A percentile compares a stretch with the other conserved stretches of the same genome.
phyloP scores from a whole-genome alignment of 805 yeast species.

The Ogataea degrootiae region DNA sequence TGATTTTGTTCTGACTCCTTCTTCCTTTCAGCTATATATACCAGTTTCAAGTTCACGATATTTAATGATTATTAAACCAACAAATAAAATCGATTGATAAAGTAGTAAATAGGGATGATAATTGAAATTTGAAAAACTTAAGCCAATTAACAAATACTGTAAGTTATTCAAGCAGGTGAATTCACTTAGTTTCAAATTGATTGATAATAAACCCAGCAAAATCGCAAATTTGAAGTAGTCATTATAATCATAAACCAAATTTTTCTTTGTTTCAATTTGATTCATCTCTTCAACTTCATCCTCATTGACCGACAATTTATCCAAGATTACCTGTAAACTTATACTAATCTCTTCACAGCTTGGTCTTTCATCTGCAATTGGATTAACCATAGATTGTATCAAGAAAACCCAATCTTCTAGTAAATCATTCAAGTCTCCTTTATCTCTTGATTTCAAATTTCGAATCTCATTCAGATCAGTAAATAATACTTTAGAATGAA shows the following conservation, averaged over 20 bases:
- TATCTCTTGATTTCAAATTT: background rate
- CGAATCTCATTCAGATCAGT: slow-evolving; percentile 16
- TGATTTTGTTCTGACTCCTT: no score
- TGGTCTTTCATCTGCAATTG: slow-evolving; percentile 37
- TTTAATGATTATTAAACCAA: background rate
- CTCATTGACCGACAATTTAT: slow-evolving; percentile 1
- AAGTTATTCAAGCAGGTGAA: background rate
- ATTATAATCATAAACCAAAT: background rate
- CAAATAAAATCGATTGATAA: slow-evolving; percentile 2
- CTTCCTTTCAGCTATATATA: no score
- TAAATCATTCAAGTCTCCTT: background rate
- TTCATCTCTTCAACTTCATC: background rate
- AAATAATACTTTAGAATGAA: slow-evolving; percentile 17
- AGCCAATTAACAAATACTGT: slow-evolving; percentile 5
- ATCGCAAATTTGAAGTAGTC: background rate
- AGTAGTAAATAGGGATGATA: background rate
- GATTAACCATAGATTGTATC: slow-evolving; percentile 20
- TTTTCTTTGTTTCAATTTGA: background rate
- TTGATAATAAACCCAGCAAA: background rate
- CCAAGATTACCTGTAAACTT: slow-evolving; percentile 15
- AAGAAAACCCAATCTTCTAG: slow-evolving; percentile 33
- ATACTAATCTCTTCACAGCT: slow-evolving; percentile 36
- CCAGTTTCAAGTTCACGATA: no score
- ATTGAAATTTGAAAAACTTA: background rate
- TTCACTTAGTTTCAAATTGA: background rate